Percentiles rank a stretch among this genome's conserved stretches.
Conservation (phyloP, 2,329 filamentous ascomycete genomes). For the Talaromyces islandicus region DNA sequence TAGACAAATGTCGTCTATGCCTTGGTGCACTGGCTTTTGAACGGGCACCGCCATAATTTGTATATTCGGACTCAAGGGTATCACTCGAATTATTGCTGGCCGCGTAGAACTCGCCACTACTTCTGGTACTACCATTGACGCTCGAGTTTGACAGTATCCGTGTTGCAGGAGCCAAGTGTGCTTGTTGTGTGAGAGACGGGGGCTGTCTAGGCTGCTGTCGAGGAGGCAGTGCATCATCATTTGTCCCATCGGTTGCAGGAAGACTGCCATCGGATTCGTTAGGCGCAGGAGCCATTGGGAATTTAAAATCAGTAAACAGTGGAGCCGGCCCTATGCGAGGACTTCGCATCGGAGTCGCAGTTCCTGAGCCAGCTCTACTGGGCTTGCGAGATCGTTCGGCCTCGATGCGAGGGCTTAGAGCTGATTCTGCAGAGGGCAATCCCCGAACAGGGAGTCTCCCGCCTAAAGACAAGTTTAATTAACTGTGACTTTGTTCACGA, state of each 20-base stretch:
- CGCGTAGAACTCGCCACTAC: slow-evolving; percentile 91
- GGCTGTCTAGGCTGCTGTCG: slow-evolving; percentile 18
- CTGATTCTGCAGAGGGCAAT: slow-evolving; percentile 24
- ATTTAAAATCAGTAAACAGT: slow-evolving; percentile 49
- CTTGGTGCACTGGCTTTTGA: slow-evolving; percentile 43
- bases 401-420: slow-evolving; percentile 28
- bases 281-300: slow-evolving; percentile 43
- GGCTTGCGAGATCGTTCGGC: slow-evolving; percentile 23
- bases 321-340: slow-evolving; percentile 33
- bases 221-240: slow-evolving; percentile 17
- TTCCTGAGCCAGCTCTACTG: slow-evolving; percentile 18
- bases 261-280: slow-evolving; percentile 20
- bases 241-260: slow-evolving; percentile 23
- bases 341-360: slow-evolving; percentile 33
- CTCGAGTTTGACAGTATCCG: slow-evolving; percentile 71
- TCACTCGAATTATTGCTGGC: slow-evolving; percentile 93
- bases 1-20: slow-evolving; percentile 41
- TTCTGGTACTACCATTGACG: slow-evolving; percentile 71
- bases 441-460: slow-evolving; percentile 29
- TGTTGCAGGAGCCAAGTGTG: slow-evolving; percentile 45
- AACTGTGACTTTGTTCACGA: not conserved
- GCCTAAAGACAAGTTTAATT: slow-evolving; percentile 12
- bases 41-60: slow-evolving; percentile 43
- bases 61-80: slow-evolving; percentile 85
- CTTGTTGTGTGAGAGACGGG: slow-evolving; percentile 20